Evolutionary conservation across 2,329 filamentous ascomycete species (phyloP).

Genomic region (Mycosphaerella sp.): DNA sequence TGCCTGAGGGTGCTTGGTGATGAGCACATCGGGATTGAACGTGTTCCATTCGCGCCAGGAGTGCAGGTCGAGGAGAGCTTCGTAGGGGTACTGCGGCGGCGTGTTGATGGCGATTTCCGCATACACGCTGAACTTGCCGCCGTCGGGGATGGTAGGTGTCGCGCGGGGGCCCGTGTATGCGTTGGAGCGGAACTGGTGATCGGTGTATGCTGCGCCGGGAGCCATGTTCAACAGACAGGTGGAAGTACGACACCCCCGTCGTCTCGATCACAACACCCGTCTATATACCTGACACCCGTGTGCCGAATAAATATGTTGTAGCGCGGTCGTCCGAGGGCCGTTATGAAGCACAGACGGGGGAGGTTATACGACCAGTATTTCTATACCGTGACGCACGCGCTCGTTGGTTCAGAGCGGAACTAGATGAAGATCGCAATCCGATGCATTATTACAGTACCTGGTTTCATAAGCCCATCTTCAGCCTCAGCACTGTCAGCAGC

Average conservation of each 20-base stretch:
- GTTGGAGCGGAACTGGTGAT: constrained; percentile 27
- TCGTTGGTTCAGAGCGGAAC: background rate
- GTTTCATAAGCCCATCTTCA: no score
- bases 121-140: constrained; percentile 32
- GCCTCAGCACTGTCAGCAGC: no score
- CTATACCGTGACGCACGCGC: background rate
- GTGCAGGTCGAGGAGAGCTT: constrained; percentile 40
- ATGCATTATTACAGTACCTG: background rate
- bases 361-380: background rate
- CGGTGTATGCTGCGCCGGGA: constrained; percentile 16
- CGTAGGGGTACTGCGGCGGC: constrained; percentile 39
- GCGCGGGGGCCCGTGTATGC: constrained; percentile 25
- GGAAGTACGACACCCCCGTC: no score
- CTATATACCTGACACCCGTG: no score
- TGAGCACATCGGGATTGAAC: constrained; percentile 42
- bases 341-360: background rate
- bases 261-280: no score
- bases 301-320: no score
- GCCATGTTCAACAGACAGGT: constrained; percentile 1
- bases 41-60: constrained; percentile 45
- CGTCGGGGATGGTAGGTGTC: constrained; percentile 28
- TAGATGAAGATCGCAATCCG: background rate
- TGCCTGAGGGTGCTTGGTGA: constrained; percentile 37
- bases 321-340: background rate
- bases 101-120: constrained; percentile 36